Base-by-base conservation (phyloP, 179 eudicot species). In the Silene vulgaris region DNA sequence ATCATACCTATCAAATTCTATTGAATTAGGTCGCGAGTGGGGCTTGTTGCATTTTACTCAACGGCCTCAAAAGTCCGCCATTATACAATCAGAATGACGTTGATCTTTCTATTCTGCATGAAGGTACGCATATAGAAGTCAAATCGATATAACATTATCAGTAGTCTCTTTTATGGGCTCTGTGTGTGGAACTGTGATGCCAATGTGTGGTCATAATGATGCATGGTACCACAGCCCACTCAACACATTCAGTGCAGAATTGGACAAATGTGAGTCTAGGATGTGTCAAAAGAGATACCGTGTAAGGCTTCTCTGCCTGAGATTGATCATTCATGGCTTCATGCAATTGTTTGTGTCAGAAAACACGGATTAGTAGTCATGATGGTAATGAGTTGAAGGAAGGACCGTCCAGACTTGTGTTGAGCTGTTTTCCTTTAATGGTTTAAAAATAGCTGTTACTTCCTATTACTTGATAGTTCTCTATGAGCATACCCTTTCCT, bases 21-120 rank as follows among this genome's bases (percentile, higher is more conserved):
- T 69, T 82, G 68, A 74, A 54, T 56, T 72, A 91, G 98, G 72
- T 88, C 80, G 60, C 80, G 79, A 82, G 85, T 84, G 88, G 86
- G 68, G 77, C 89, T 65, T 83, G 84, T 72, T 84, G 84, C 82
- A 68, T 88, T 75, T 30, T 92, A 61, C 88, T 81, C 60, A 83
- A 88, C 75, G 91, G 84, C 77, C 85, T 84, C 71, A 77, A 79
- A 61, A 78, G 72, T 69, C 90, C 86, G 60, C 77, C 83, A 40
- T 21, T 86, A 63, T 87, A 78, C 74, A 78, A 81, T 68, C 88
- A 76, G 80, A 77, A 69, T 79, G 87, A 87, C 71, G 80, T 82
- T 62, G 86, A 92, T 76, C 76, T 92, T 82, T 79, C 64, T 71
- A 69, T 57, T 73, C 88, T 95, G 71, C 84, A 85, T 65, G 80